Conservation (phyloP, 169 alveolate genomes). For the Prorocentrum cordatum region DNA sequence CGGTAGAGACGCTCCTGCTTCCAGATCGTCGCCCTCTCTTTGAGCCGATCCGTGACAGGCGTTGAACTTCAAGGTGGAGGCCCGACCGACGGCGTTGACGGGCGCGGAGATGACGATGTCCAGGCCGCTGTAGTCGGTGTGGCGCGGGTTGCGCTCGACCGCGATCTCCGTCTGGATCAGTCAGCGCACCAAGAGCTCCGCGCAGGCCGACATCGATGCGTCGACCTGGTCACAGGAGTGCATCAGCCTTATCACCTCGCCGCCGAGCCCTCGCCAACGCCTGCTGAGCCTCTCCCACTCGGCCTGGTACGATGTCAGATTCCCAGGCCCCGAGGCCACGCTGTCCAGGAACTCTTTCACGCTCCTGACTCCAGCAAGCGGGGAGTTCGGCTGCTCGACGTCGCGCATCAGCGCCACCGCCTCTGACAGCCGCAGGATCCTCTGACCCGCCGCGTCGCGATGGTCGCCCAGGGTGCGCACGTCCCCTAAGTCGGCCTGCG, state of each 20-base stretch:
- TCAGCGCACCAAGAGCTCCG: not conserved
- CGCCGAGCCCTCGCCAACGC: no score
- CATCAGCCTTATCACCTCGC: not conserved
- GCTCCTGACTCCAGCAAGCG: not conserved
- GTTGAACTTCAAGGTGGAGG: not conserved
- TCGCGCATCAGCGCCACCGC: not conserved
- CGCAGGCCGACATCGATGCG: not conserved
- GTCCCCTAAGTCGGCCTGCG: no score
- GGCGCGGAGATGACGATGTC: not conserved
- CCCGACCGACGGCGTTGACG: not conserved
- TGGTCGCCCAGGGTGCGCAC: not conserved
- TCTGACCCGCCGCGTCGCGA: not conserved
- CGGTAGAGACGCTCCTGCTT: no score
- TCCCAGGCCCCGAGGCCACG: no score
- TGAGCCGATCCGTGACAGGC: no score
- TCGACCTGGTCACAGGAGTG: not conserved
- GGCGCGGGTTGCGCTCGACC: no score
- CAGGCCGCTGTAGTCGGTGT: no score
- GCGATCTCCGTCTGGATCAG: constrained; percentile 10
- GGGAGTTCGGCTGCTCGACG: not conserved
- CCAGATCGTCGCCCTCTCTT: no score
- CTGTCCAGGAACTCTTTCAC: not conserved
- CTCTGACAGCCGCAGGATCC: not conserved
- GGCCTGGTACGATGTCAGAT: no score
- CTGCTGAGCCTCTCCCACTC: no score